Conservation (phyloP, 1,284 basidiomycete genomes). For the Fomes fomentarius region DNA sequence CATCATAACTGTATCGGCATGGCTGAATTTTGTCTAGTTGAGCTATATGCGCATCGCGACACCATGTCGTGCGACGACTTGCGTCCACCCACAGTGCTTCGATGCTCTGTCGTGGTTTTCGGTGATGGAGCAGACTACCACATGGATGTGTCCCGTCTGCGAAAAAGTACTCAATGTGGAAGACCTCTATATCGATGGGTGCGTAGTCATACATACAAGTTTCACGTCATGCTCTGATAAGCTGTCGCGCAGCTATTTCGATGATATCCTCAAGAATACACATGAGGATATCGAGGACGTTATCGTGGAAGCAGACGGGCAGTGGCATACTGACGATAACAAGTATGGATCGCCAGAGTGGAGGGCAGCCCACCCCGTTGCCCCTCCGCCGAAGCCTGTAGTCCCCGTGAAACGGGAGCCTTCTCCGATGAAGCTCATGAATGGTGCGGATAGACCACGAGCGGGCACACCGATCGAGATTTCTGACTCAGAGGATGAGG, state of each 20-base stretch:
- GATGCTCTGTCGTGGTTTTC: constrained; percentile 94
- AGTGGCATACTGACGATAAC: constrained; percentile 93
- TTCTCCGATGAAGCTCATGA: constrained; percentile 27
- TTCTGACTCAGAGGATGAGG: constrained; percentile 79
- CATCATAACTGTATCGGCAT: not conserved
- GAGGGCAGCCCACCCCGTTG: constrained; percentile 55
- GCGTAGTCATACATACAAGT: constrained; percentile 32
- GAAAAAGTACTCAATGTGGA: constrained; percentile 78
- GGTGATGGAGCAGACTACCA: constrained; percentile 95
- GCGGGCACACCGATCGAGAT: constrained; percentile 60
- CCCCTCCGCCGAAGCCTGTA: constrained; percentile 36
- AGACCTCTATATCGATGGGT: constrained; percentile 93
- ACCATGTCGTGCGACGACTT: constrained; percentile 85
- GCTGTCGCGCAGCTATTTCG: constrained; percentile 68
- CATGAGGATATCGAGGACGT: constrained; percentile 89
- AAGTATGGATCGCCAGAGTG: constrained; percentile 78
- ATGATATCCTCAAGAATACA: constrained; percentile 77
- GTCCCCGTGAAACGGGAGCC: constrained; percentile 30
- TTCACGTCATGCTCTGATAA: not conserved
- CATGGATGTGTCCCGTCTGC: constrained; percentile 97
- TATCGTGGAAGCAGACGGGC: constrained; percentile 90
- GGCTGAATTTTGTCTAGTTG: constrained; percentile 51
- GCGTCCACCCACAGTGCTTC: constrained; percentile 95
- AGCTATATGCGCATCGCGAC: constrained; percentile 87
- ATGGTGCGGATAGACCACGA: constrained; percentile 38